Evolutionary conservation across 2,329 filamentous ascomycete genomes (phyloP).

Genomic region (Aspergillus uvarum): DNA sequence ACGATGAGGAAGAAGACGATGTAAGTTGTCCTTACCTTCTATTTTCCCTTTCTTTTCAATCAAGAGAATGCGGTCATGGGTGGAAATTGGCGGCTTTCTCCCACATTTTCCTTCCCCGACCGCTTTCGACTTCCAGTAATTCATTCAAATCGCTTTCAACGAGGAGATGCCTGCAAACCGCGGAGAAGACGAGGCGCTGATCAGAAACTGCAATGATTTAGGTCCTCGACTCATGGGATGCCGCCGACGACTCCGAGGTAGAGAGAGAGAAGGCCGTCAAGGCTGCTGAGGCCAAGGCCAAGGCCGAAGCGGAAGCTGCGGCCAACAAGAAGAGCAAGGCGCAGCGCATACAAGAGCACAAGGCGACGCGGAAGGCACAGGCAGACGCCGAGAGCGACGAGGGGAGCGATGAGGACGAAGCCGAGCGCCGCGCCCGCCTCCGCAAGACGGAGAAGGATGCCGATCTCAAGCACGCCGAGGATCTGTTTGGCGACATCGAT

Average conservation of each 20-base stretch:
- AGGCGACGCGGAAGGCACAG: constrained; percentile 62
- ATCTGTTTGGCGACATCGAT: constrained; percentile 77
- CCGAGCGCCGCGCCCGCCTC: constrained; percentile 71
- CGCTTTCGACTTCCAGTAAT: too few species aligned
- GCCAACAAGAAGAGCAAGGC: constrained; percentile 88
- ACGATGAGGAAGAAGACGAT: constrained; percentile 87
- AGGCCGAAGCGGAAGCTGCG: constrained; percentile 82
- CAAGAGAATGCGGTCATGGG: neutral
- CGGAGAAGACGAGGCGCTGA: neutral
- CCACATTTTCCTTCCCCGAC: too few species aligned
- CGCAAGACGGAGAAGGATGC: constrained; percentile 79
- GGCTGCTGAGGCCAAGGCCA: constrained; percentile 79
- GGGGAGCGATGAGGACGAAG: constrained; percentile 67
- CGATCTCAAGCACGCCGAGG: constrained; percentile 85
- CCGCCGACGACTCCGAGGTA: constrained; percentile 91
- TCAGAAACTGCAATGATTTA: constrained; percentile 39
- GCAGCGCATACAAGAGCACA: constrained; percentile 79
- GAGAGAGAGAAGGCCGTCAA: constrained; percentile 94
- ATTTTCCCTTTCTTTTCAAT: neutral
- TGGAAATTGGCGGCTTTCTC: too few species aligned
- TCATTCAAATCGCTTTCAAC: too few species aligned
- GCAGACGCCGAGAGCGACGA: constrained; percentile 58
- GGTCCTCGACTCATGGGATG: constrained; percentile 96
- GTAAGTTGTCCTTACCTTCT: constrained; percentile 50
- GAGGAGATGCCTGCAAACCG: neutral